Base-by-base conservation (phyloP, 106 monocot species). In the Acorus gramineus region DNA sequence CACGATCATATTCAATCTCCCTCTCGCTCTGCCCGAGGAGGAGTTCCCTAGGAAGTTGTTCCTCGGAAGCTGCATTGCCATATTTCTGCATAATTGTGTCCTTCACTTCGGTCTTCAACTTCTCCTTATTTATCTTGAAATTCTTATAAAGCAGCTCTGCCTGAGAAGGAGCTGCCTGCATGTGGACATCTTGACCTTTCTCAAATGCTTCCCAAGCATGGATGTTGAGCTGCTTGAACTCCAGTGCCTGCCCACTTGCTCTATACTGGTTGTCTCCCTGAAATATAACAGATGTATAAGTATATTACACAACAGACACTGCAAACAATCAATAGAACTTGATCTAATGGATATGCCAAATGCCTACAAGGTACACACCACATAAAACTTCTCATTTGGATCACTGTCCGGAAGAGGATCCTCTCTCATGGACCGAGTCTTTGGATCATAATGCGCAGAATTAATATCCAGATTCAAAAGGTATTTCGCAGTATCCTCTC, bases 121-220 rank as follows among this genome's bases (percentile, higher is more conserved):
- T 91, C 7, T 88, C 91, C 61, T 91, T 98, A 3, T 79, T 83
- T 44, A 98, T 53, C 78, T 91, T 85, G 69, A 74, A 98, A 73
- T 91, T 91, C 68, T 81, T 85, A 60, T 74, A 85, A 9, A 91
- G 62, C 11, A 91, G 65, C 64, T 98, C 96, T 61, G 96, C 96
- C 73, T 98, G 96, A 69, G 96, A 98, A 44, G 96, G 96, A 56
- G 96, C 96, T 73, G 96, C 96, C 77, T 98, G 96, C 96, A 98
- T 91, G 71, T 98, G 96, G 56, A 98, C 85, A 66, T 98, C 96
- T 68, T 98, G 96, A 2, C 96, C 95, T 68, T 96, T 96, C 42
- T 96, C 95, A 73, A 90, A 96, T 62, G 95, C 95, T 81, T 90
- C 90, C 84, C 84, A 90, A 9, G 91, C 82, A 76, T 98, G 96